Conservation (phyloP, 306 rosid species). For the Cicer judaicum region DNA sequence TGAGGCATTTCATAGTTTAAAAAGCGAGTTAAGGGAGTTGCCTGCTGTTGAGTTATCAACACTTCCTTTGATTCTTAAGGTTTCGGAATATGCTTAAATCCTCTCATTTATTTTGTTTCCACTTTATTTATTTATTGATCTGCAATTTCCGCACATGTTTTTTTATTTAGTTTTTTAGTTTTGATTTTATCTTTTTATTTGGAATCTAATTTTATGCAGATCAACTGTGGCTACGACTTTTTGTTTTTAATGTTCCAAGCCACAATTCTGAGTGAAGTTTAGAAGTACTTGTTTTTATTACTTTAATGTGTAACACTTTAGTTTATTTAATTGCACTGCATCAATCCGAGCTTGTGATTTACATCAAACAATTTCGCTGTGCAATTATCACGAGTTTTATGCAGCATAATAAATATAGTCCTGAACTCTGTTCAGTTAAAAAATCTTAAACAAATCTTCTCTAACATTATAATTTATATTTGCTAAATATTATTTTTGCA, state of each 20-base stretch:
- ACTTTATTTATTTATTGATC: constrained; percentile 1
- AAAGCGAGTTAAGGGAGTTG: constrained; percentile 82
- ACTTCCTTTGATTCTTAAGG: constrained; percentile 86
- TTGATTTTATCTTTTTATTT: background rate
- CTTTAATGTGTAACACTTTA: constrained; percentile 16
- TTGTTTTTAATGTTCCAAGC: background rate
- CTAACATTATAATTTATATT: no score
- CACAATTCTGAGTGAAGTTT: constrained; percentile 13
- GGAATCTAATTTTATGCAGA: constrained; percentile 1
- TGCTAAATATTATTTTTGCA: no score
- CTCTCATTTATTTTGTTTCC: constrained; percentile 16
- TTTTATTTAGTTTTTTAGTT: background rate
- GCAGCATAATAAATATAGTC: background rate
- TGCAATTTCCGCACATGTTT: constrained; percentile 1
- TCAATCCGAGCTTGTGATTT: constrained; percentile 2
- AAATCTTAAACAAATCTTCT: no score
- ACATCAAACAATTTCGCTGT: constrained; percentile 4
- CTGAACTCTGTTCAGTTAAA: background rate
- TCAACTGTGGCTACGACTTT: background rate
- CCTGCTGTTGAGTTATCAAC: constrained; percentile 80
- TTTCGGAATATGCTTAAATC: constrained; percentile 44
- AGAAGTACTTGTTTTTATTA: constrained; percentile 33
- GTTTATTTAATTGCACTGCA: constrained; percentile 2
- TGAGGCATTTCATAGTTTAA: constrained; percentile 78
- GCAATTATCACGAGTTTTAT: constrained; percentile 5